A percentile compares a stretch with the other conserved stretches of the same genome.
These are phyloP conservation scores for Plantago lanceolata DNA, from an alignment of 305 asterid genomes.

Conservation along the genomic window DNA sequence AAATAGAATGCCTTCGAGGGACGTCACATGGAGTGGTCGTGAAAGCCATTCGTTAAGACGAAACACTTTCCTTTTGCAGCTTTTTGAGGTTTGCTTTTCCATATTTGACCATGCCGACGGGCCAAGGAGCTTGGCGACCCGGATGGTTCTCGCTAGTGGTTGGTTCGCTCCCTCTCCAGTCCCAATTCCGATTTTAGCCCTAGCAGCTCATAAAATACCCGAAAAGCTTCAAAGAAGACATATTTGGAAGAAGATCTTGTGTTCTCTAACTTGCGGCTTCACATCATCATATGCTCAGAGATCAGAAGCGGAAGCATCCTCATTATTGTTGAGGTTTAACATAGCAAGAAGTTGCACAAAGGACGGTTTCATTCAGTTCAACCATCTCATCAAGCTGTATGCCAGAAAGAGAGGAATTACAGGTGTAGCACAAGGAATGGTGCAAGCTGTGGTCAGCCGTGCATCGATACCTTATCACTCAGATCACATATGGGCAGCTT, in stretches of 20 bases:
- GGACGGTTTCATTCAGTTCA: slow-evolving; percentile 67
- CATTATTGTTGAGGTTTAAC: slow-evolving; percentile 63
- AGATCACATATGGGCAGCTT: slow-evolving; percentile 92
- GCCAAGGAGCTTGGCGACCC: slow-evolving; percentile 77
- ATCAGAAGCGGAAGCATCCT: slow-evolving; percentile 80
- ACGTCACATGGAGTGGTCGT: slow-evolving; percentile 47
- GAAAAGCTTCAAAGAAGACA: slow-evolving; percentile 56
- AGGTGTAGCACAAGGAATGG: slow-evolving; percentile 76
- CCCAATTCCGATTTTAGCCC: slow-evolving; percentile 54
- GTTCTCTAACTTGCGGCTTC: slow-evolving; percentile 66
- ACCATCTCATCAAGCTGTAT: slow-evolving; percentile 58
- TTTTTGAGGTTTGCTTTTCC: slow-evolving; percentile 91
- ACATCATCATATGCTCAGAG: slow-evolving; percentile 59
- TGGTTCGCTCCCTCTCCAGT: slow-evolving; percentile 87
- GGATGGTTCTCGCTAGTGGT: slow-evolving; percentile 86
- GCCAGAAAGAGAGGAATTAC: slow-evolving; percentile 62
- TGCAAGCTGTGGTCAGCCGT: slow-evolving; percentile 48
- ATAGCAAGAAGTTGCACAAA: slow-evolving; percentile 56
- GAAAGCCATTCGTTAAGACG: slow-evolving; percentile 57
- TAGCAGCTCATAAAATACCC: slow-evolving; percentile 77
- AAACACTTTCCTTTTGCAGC: slow-evolving; percentile 72
- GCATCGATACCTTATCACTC: slow-evolving; percentile 44
- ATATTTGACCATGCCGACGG: slow-evolving; percentile 89
- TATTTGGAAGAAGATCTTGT: slow-evolving; percentile 53
- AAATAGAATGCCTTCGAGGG: slow-evolving; percentile 66